Evolutionary conservation across 2,329 filamentous ascomycete species (phyloP), one percentile per base, ranked within the genome.

Genomic region (Cladosporium sp.): DNA sequence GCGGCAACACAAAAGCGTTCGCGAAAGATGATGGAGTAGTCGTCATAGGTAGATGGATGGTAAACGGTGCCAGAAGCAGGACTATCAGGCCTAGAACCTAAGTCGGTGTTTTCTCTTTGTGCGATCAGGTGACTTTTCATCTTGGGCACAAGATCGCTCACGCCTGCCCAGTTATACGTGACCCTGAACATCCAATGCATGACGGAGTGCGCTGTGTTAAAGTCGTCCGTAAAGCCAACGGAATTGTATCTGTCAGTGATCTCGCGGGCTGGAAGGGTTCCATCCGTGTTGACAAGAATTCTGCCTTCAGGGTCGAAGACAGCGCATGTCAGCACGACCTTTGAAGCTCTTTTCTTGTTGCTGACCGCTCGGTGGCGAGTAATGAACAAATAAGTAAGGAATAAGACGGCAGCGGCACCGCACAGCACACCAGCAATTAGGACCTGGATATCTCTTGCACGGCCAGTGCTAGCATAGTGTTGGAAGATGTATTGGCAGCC

Each of bases 111-210:
- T 25, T 66, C 64, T 39, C 63, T 64, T 69, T 70, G 79, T 64
- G 65, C 73, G 43, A 80, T 75, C n/a, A 96, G 73, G 64, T 94
- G 89, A 39, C 79, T 80, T 56, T 82, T 82, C 88, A 96, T 96
- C 42, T 82, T 83, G 6, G 83, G 83, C 22, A 95, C 79, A 5
- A 94, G 77, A 45, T 85, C 83, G 57, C 80, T 80, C 25, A 96
- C 81, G 40, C 84, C 82, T 7, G 75, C 70, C 92, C 92, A 96
- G 71, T 92, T 88, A 60, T 86, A 82, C 6, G 89, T 90, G 2
- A 90, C 89, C 59, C 89, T 84, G 69, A 89, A 95, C 67, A 94
- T 87, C 92, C 92, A 96, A 51, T 92, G 85, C 73, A 94, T 96
- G 1, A 92, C 84, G 0, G 89, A 84, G 69, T 96, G 90, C 0